Conservation (phyloP, 305 asterid genomes). For the Fraxinus ornus region DNA sequence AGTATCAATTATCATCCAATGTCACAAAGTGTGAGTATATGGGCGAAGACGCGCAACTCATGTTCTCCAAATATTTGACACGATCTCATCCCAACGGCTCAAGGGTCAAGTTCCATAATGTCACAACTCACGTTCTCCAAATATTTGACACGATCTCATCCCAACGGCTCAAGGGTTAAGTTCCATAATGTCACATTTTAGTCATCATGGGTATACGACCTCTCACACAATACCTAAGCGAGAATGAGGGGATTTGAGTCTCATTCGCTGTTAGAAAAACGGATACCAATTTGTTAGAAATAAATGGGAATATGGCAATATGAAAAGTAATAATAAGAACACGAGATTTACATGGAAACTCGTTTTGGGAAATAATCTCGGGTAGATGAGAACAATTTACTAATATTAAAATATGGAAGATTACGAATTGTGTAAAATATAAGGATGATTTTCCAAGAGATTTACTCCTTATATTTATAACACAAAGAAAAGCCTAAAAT, state of each 20-base stretch:
- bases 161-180: neutral
- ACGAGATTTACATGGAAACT: too few relatives aligned
- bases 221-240: neutral
- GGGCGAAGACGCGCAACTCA: neutral
- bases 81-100: neutral
- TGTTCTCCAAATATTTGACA: neutral
- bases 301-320: too few relatives aligned
- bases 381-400: too few relatives aligned
- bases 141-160: neutral
- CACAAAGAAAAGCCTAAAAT: too few relatives aligned
- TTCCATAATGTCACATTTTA: neutral
- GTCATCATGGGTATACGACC: neutral
- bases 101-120: neutral
- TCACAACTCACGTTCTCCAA: neutral
- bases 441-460: too few relatives aligned
- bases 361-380: too few relatives aligned
- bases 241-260: neutral
- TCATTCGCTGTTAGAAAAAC: too few relatives aligned
- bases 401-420: too few relatives aligned
- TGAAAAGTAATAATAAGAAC: too few relatives aligned
- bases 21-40: neutral
- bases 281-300: too few relatives aligned
- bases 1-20: neutral
- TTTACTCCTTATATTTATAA: too few relatives aligned
- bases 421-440: too few relatives aligned